These are phyloP conservation scores for Gastrolobium bilobum DNA, from an alignment of 306 rosid genomes.

Conservation along the genomic window DNA sequence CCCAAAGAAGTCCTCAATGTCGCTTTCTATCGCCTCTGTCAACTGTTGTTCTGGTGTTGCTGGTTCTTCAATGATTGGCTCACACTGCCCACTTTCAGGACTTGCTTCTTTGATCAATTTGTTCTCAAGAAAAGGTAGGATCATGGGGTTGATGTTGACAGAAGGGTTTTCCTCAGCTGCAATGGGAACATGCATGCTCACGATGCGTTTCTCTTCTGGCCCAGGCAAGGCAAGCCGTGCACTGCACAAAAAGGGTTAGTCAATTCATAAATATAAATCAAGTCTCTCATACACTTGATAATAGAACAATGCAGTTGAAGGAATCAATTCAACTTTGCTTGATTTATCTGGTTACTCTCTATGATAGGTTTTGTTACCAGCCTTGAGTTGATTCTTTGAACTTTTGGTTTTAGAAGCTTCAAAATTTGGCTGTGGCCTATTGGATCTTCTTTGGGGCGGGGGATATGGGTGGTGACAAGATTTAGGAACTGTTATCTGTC, in stretches of 20 bases:
- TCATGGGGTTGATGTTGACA: slow-evolving; percentile 54
- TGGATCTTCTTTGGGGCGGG: slow-evolving; percentile 1
- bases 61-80: slow-evolving; percentile 95
- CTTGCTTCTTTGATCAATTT: slow-evolving; percentile 49
- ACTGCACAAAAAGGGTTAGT: slow-evolving; percentile 63
- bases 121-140: slow-evolving; percentile 63
- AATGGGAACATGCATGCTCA: slow-evolving; percentile 57
- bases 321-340: slow-evolving; percentile 27
- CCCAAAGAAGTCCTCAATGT: slow-evolving; percentile 74
- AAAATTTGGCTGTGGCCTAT: slow-evolving; percentile 5
- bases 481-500: slow-evolving; percentile 3
- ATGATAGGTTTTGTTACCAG: slow-evolving; percentile 14
- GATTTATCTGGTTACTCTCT: slow-evolving; percentile 18
- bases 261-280: slow-evolving; percentile 41
- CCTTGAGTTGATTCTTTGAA: slow-evolving; percentile 27
- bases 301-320: slow-evolving; percentile 5
- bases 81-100: slow-evolving; percentile 55
- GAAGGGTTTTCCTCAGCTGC: slow-evolving; percentile 52
- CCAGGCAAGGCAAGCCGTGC: slow-evolving; percentile 95
- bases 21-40: slow-evolving; percentile 64
- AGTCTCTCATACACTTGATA: slow-evolving; percentile 7
- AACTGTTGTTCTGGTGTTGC: slow-evolving; percentile 79
- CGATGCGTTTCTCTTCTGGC: slow-evolving; percentile 77
- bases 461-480: not conserved
- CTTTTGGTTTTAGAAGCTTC: slow-evolving; percentile 21